Base-by-base conservation (phyloP, 345 rosid species). In the Trapa incisa region DNA sequence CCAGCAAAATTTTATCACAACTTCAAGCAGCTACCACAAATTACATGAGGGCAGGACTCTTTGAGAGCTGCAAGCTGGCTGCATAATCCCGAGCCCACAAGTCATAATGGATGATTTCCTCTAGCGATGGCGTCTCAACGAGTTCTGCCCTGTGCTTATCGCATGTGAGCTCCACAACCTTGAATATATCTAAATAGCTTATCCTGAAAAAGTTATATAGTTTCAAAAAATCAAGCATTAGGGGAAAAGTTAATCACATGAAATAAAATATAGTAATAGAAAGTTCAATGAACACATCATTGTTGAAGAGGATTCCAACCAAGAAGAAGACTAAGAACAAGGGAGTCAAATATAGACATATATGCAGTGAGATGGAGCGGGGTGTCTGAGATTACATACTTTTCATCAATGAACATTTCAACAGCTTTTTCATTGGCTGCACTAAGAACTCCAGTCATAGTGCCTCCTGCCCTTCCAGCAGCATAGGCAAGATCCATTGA, bases 371-470 rank as follows among this genome's bases (percentile, higher is more conserved):
- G 60, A 2, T 4, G 54, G 17, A 22, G 22, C 22, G 12, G 22
- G 6, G 6, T 15, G 56, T 15, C n/a, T 14, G 22, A 50, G 5
- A 16, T 33, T 41, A 65, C 85, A 7, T 89, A 94, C 99, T 84
- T 80, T 75, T 89, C 97, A 76, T 84, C 72, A 0, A 94, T 85
- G 65, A 73, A 68, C 72, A 73, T 68, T 47, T 73, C 76, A 73
- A 73, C 76, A 1, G 76, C 72, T 53, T 73, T 73, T 70, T 73
- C 72, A 65, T 73, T 73, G n/a, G 76, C 76, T 57, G 76, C 97
- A 41, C 99, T 89, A 66, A 94, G 96, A 70, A 94, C 99, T 80
- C 99, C 99, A 1, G 97, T 94, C 99, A 94, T 94, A 58, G 99
- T 94, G 68, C 99, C 99, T 77, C 97, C 99, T 29, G 99, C 93